Conservation (phyloP, 1,284 basidiomycete species). For the Austroboletus olivaceoglutinosus region DNA sequence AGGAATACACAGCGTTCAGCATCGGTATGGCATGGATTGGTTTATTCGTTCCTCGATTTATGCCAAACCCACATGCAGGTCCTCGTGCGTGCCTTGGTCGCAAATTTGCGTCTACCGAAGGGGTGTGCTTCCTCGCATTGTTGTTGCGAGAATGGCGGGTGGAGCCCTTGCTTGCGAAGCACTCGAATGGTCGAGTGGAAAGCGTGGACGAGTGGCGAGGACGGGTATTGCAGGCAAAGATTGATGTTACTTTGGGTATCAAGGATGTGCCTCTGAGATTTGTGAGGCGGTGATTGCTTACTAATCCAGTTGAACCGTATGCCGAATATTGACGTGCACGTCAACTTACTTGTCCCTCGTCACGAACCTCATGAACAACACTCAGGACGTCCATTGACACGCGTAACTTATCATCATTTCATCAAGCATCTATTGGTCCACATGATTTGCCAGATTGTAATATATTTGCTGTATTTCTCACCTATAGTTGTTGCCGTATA, state of each 20-base stretch:
- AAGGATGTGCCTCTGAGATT: constrained; percentile 42
- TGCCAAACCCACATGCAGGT: constrained; percentile 28
- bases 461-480: constrained; percentile 14
- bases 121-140: constrained; percentile 48
- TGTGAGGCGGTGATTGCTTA: constrained; percentile 20
- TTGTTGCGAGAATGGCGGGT: constrained; percentile 53
- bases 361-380: constrained; percentile 17
- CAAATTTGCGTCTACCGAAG: constrained; percentile 52
- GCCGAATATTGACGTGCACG: neutral
- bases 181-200: constrained; percentile 30
- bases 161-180: constrained; percentile 38
- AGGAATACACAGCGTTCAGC: constrained; percentile 47
- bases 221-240: constrained; percentile 42
- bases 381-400: constrained; percentile 12
- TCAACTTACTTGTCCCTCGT: constrained; percentile 6
- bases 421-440: neutral
- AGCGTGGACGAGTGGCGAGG: constrained; percentile 42
- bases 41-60: neutral
- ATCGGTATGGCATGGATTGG: constrained; percentile 32
- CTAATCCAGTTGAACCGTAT: constrained; percentile 1
- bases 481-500: constrained; percentile 23
- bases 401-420: constrained; percentile 15
- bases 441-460: constrained; percentile 8
- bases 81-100: constrained; percentile 55
- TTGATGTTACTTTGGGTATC: constrained; percentile 43